Base-by-base conservation (phyloP, 441 rosid species). In the Breynia disticha region DNA sequence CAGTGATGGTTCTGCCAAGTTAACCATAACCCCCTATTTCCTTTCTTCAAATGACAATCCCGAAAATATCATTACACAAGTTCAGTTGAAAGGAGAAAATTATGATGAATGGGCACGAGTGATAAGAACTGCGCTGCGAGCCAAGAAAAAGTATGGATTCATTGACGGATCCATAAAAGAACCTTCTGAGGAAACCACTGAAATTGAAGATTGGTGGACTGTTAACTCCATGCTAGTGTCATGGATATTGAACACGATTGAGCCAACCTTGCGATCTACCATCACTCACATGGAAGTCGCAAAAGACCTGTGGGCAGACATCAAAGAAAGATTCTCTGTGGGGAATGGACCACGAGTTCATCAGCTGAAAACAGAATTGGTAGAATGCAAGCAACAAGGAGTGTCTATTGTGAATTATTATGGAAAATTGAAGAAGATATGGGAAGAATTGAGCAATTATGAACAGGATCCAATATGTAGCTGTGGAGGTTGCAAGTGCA, bases 171-270 rank as follows among this genome's bases (percentile, higher is more conserved):
- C 21, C 1, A 11, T 59, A 18, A 58, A 32, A 4, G 50, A 37
- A 1, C 10, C 18, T 0, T 14, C 46, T 44, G 59, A 47, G 7
- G 7, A 24, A 44, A 18, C 44, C 0, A 0, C 21, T 0, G 42
- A 8, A 19, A 7, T 7, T 0, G 59, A 65, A n/a, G 59, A 52
- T 11, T 65, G 69, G 59, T 58, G 50, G 58, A 59, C 41, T 7
- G 44, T 58, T 37, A 65, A 58, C 8, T 52, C 37, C 13, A 65
- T 59, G 54, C 38, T 65, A 2, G 55, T 59, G 8, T 53, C 46
- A 10, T 52, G 55, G 49, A 18, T 65, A 1, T 18, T 65, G 1
- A 65, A 59, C 19, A 59, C 50, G 8, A 59, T 65, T 0, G 61
- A 65, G 39, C 60, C 44, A 0, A 39, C 57, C 2, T n/a, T 65